Evolutionary conservation across 176 grass and related monocot species (phyloP).

Genomic region (Eragrostis nindensis): DNA sequence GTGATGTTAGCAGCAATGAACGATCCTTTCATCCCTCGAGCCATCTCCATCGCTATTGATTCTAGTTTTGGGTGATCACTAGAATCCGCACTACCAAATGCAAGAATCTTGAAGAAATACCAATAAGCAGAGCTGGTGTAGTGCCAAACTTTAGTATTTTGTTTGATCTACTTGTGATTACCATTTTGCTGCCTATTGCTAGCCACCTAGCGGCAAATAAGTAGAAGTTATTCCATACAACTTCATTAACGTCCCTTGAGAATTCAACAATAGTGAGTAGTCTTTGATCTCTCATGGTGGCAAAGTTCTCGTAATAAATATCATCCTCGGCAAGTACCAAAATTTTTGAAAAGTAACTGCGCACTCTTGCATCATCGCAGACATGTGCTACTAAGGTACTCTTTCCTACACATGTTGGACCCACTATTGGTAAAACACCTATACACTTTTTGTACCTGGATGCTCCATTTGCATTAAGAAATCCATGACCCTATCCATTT

Average conservation of each 20-base stretch:
- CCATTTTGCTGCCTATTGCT: background rate
- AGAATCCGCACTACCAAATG: background rate
- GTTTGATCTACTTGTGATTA: slow-evolving; percentile 7
- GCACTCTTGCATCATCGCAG: background rate
- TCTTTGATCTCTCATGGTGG: too few relatives aligned
- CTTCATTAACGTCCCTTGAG: background rate
- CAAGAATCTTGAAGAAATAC: slow-evolving; percentile 6
- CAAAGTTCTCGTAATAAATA: background rate
- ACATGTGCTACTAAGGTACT: background rate
- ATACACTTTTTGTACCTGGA: background rate
- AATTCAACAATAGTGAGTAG: background rate
- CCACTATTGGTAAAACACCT: slow-evolving; percentile 4
- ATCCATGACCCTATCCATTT: background rate
- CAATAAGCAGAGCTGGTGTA: background rate
- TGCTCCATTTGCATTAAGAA: background rate
- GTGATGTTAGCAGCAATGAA: background rate
- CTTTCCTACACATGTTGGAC: slow-evolving; percentile 10
- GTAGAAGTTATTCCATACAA: background rate
- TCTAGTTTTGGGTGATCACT: background rate
- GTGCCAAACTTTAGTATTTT: background rate
- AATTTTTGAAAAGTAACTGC: background rate
- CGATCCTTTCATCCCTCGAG: background rate
- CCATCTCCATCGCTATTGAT: background rate
- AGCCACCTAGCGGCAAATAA: background rate
- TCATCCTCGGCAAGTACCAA: background rate